Percentiles rank a stretch among this genome's conserved stretches.
Evolutionary conservation across 352 stramenopile species (phyloP).

Genomic region (Globisporangium nunn): DNA sequence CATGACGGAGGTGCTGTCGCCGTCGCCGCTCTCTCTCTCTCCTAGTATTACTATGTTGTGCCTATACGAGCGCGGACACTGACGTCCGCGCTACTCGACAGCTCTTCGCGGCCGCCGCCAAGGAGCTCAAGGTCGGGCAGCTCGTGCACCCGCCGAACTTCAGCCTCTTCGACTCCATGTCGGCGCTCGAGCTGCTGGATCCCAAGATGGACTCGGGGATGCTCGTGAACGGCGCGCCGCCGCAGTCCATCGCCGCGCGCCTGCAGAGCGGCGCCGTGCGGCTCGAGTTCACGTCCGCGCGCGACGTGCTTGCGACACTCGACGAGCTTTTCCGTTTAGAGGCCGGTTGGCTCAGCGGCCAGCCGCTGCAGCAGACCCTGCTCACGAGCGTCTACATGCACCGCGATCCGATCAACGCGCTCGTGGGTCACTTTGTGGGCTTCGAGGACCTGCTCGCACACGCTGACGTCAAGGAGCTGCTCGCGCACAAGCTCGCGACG

Average conservation of each 20-base stretch:
- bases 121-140: conserved; percentile 77
- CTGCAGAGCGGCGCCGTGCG: conserved; percentile 29
- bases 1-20: conserved; percentile 37
- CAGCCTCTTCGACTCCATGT: conserved; percentile 92
- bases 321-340: conserved; percentile 74
- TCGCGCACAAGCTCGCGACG: conserved; percentile 22
- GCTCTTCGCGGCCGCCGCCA: conserved; percentile 29
- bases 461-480: conserved; percentile 20
- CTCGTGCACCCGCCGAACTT: conserved; percentile 79
- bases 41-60: neutral
- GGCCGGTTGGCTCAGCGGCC: conserved; percentile 76
- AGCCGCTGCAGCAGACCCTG: conserved; percentile 83
- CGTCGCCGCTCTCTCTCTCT: neutral
- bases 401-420: conserved; percentile 56
- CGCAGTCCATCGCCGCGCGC: conserved; percentile 46
- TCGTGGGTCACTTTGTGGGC: conserved; percentile 29
- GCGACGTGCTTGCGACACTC: conserved; percentile 67
- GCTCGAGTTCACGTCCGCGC: conserved; percentile 56
- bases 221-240: conserved; percentile 48
- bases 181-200: conserved; percentile 92
- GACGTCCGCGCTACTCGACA: neutral
- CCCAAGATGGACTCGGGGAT: conserved; percentile 92
- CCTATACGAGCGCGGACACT: neutral
- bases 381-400: conserved; percentile 89
- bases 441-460: conserved; percentile 16